Evolutionary conservation across 257 asterid genomes (phyloP).

Genomic region (Ophiorrhiza pumila): DNA sequence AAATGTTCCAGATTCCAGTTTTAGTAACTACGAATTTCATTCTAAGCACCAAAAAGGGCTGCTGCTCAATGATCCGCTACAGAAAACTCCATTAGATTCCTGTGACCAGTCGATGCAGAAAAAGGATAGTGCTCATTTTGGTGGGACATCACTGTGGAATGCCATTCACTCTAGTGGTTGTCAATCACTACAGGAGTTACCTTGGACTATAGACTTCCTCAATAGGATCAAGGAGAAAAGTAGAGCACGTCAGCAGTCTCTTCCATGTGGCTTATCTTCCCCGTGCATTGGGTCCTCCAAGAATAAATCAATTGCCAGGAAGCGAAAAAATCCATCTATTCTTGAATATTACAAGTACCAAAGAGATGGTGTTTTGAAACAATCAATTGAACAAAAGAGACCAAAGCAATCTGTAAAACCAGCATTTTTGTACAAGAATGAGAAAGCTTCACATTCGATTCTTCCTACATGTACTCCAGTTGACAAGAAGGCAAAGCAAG

Average conservation of each 20-base stretch:
- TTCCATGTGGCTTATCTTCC: slow-evolving; percentile 49
- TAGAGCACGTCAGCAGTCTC: slow-evolving; percentile 59
- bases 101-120: slow-evolving; percentile 33
- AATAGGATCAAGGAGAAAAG: slow-evolving; percentile 87
- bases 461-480: slow-evolving; percentile 63
- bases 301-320: slow-evolving; percentile 41
- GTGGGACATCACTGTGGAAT: slow-evolving; percentile 62
- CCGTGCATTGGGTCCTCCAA: slow-evolving; percentile 41
- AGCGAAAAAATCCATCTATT: slow-evolving; percentile 83
- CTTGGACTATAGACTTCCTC: slow-evolving; percentile 88
- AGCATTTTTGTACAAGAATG: slow-evolving; percentile 39
- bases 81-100: slow-evolving; percentile 29
- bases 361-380: slow-evolving; percentile 50
- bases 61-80: slow-evolving; percentile 31
- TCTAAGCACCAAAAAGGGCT: slow-evolving; percentile 28
- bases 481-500: slow-evolving; percentile 85
- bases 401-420: slow-evolving; percentile 41
- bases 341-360: slow-evolving; percentile 70
- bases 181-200: slow-evolving; percentile 66
- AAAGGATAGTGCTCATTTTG: slow-evolving; percentile 30
- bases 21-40: slow-evolving; percentile 26
- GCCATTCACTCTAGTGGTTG: slow-evolving; percentile 54
- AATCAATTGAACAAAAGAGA: slow-evolving; percentile 49
- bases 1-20: slow-evolving; percentile 34
- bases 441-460: slow-evolving; percentile 44